These are phyloP conservation scores for Discostella stelligeroides DNA, from an alignment of 108 stramenopile species.

Conservation along the genomic window DNA sequence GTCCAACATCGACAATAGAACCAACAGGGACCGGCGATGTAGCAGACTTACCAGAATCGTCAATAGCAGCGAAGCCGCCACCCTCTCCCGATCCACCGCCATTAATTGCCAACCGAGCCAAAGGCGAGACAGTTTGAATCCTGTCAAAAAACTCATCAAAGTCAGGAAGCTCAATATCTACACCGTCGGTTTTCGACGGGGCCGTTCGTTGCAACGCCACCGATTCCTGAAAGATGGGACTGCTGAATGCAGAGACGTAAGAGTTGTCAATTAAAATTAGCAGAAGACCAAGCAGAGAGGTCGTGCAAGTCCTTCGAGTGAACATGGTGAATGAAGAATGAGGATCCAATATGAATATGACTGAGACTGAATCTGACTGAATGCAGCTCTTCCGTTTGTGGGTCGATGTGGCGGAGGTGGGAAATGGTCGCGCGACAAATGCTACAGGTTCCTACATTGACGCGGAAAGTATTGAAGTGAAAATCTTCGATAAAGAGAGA, in stretches of 20 bases:
- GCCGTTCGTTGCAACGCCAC: slow-evolving; percentile 55
- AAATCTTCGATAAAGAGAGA: too few species aligned
- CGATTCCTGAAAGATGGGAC: slow-evolving; percentile 64
- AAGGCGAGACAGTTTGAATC: slow-evolving; percentile 64
- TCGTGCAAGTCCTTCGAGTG: neutral
- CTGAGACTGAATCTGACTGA: neutral
- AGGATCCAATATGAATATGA: neutral
- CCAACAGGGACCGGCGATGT: too few species aligned
- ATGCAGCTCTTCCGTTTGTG: too few species aligned
- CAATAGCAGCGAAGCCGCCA: slow-evolving; percentile 44
- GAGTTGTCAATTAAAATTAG: slow-evolving; percentile 11
- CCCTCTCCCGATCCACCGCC: slow-evolving; percentile 39
- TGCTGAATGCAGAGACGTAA: slow-evolving; percentile 49
- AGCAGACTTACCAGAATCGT: slow-evolving; percentile 38
- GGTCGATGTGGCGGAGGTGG: too few species aligned
- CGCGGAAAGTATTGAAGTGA: too few species aligned
- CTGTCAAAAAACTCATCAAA: slow-evolving; percentile 71
- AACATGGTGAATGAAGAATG: neutral
- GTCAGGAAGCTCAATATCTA: slow-evolving; percentile 73
- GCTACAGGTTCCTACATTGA: too few species aligned
- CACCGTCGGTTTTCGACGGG: slow-evolving; percentile 58
- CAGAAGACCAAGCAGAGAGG: slow-evolving; percentile 21
- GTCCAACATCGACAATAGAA: neutral
- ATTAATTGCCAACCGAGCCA: slow-evolving; percentile 52
- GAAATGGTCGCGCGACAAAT: too few species aligned